Base-by-base conservation (phyloP, 345 rosid species). In the Draba incana region DNA sequence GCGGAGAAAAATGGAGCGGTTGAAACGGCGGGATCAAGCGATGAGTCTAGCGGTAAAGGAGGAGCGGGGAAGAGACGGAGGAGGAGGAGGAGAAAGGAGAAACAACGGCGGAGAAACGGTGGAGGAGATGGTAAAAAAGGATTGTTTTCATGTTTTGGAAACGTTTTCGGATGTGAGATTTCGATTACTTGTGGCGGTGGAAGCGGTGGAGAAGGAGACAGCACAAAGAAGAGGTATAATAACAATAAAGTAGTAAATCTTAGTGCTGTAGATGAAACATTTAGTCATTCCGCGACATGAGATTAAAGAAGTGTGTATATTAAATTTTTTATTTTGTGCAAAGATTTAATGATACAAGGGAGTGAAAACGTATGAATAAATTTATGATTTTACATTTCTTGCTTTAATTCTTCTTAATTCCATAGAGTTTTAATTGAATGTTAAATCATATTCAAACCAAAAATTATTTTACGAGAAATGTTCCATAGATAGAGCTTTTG, bases 131-230 rank as follows among this genome's bases (percentile, higher is more conserved):
- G 68, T 27, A 81, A 47, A 38, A 75, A 68, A 61, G 68, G 64
- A 9, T 58, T 86, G 81, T 94, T 92, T 68, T 85, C 97, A 0
- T 95, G 99, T 68, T 92, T 95, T 30, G 90, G 97, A 0, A 94
- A 72, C 6, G 88, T 80, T 2, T 84, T 84, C 24, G 97, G 99
- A 5, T 81, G 82, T 6, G 96, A 95, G 68, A 86, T 95, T 20
- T 85, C 98, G 35, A 88, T 95, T 5, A 85, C 92, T 15, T 95
- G 98, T 6, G 97, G 98, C 0, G 88, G 88, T 37, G 68, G 76
- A 39, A 57, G 71, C 15, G 87, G 85, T n/a, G 70, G 78, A 43
- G 62, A 70, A 2, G 56, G 77, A 49, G 74, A 48, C 39, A 75
- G 61, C 56, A 74, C 71, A 45, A 80, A 81, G 77, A 78, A 74